Evolutionary conservation across 257 asterid species (phyloP).

Genomic region (Solanum dulcamara): DNA sequence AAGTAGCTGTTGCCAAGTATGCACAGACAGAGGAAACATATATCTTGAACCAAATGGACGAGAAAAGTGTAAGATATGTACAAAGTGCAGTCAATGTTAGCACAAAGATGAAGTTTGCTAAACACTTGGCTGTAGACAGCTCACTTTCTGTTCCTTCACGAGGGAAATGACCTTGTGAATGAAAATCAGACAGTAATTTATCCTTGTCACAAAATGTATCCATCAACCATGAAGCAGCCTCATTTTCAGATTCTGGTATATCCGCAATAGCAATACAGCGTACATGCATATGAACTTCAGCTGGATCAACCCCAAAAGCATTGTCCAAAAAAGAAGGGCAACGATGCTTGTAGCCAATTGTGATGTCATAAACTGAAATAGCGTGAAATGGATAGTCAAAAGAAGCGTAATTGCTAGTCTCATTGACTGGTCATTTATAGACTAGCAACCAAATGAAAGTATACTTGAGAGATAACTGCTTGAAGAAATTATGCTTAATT

Average conservation of each 20-base stretch:
- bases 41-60: conserved; percentile 63
- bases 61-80: conserved; percentile 48
- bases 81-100: conserved; percentile 39
- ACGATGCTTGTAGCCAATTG: conserved; percentile 60
- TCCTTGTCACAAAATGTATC: conserved; percentile 60
- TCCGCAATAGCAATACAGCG: conserved; percentile 38
- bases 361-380: conserved; percentile 68
- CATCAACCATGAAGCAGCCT: conserved; percentile 58
- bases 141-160: conserved; percentile 46
- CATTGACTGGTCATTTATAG: background rate
- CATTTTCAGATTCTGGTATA: conserved; percentile 48
- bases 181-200: conserved; percentile 47
- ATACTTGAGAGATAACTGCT: background rate
- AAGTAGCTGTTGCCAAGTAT: conserved; percentile 47
- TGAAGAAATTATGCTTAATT: background rate
- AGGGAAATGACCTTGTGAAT: conserved; percentile 54
- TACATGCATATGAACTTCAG: conserved; percentile 78
- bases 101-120: conserved; percentile 38
- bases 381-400: background rate
- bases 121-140: conserved; percentile 47
- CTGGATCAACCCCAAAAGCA: conserved; percentile 71
- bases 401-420: background rate
- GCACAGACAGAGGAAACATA: conserved; percentile 57
- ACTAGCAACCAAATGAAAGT: background rate
- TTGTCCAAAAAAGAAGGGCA: conserved; percentile 85